Base-by-base conservation (phyloP, 2,329 filamentous ascomycete genomes). In the Metarhizium guizhouense region DNA sequence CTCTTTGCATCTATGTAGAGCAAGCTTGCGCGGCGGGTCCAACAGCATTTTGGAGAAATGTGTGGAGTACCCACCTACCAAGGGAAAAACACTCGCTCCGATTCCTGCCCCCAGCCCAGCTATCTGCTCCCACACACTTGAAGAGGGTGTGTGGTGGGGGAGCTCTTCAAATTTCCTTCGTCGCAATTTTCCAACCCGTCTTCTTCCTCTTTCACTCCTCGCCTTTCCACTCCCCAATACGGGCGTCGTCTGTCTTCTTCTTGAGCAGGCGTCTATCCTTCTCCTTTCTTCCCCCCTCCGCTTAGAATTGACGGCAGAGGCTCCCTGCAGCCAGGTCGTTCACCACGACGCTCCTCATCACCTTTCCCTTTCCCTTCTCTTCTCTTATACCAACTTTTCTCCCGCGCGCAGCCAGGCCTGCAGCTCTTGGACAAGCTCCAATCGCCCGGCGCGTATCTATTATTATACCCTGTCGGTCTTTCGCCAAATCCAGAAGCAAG, bases 401-500 rank as follows among this genome's bases (percentile, higher is more conserved):
- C 68, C 73, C 74, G 67, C 69, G 75, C 74, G 84, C 84, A 86
- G 84, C 83, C 77, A 82, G 84, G 75, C 78, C 84, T 87, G 83
- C 82, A 62, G 76, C 81, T 78, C 64, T 71, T 68, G 67, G 73
- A 71, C 69, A 70, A 69, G 65, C 74, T 76, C 75, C 75, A 67
- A 69, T 72, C 70, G 74, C 79, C 75, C 75, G 76, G 70, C 75
- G 77, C 72, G 76, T 75, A 71, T 73, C 73, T 67, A 63, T 78
- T 65, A 69, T 68, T 65, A 72, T 76, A 72, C 72, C 76, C 63
- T 75, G 71, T 68, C 76, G 81, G 67, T 72, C 69, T 64, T 85
- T 84, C 78, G 77, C 79, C 67, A 82, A 80, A 69, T 85, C 81
- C 72, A 78, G 74, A 72, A 79, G 73, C 72, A 91, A 84, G 72